Percentiles rank a stretch among this genome's conserved stretches.
phyloP scores from a whole-genome alignment of 202 grass and related monocot genomes.

The Musa balbisiana region DNA sequence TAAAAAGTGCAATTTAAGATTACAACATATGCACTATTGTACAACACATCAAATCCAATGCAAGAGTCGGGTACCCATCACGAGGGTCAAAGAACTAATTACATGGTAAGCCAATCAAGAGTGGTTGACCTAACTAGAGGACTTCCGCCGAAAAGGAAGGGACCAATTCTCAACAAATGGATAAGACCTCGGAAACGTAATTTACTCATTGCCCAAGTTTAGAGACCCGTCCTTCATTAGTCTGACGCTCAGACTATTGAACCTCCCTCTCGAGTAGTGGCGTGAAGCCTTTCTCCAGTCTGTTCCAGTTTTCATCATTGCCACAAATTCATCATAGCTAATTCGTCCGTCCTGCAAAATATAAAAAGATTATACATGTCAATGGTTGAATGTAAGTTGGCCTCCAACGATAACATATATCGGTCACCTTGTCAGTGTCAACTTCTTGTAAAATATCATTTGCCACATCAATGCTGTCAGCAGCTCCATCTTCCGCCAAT shows the following conservation, averaged over 20 bases:
- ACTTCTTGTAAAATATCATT: slow-evolving; percentile 20
- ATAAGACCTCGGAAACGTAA: not conserved
- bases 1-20: not conserved
- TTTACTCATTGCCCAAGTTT: slow-evolving; percentile 4
- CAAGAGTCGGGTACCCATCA: not conserved
- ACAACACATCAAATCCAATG: not conserved
- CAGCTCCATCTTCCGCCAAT: slow-evolving; percentile 2
- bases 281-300: slow-evolving; percentile 17
- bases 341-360: slow-evolving; percentile 10
- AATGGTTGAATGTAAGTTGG: not conserved
- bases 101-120: slow-evolving; percentile 2
- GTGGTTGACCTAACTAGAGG: not conserved
- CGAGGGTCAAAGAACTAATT: not conserved
- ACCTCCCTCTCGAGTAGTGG: slow-evolving; percentile 14
- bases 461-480: slow-evolving; percentile 5
- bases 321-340: slow-evolving; percentile 13
- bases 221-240: slow-evolving; percentile 15
- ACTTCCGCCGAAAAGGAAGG: not conserved
- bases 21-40: not conserved
- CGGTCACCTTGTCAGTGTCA: slow-evolving; percentile 11
- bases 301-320: slow-evolving; percentile 16
- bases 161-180: not conserved
- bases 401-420: not conserved
- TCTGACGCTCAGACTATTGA: slow-evolving; percentile 13
- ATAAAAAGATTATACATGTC: not conserved